These are phyloP conservation scores for Puccinia hordei DNA, from an alignment of 1,284 basidiomycete species.

Conservation along the genomic window DNA sequence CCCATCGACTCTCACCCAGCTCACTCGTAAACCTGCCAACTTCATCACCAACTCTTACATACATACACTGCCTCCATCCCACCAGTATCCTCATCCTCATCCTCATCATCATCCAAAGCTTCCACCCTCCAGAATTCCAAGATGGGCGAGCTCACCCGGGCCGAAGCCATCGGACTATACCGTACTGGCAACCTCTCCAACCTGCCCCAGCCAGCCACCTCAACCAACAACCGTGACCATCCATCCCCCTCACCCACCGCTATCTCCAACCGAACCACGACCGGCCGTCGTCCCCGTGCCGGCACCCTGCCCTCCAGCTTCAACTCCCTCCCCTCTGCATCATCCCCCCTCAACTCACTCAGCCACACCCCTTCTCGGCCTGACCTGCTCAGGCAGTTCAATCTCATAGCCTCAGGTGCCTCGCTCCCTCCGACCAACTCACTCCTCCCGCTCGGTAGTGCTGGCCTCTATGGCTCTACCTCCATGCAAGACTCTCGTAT, in stretches of 20 bases:
- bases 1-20: background rate
- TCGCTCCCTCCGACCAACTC: background rate
- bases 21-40: background rate
- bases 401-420: background rate
- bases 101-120: background rate
- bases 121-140: background rate
- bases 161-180: slow-evolving; percentile 42
- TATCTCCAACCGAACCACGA: background rate
- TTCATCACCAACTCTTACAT: background rate
- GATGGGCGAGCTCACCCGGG: slow-evolving; percentile 22
- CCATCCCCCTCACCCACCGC: too few relatives aligned
- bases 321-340: background rate
- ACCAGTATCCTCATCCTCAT: background rate
- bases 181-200: slow-evolving; percentile 23
- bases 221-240: background rate
- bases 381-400: slow-evolving; percentile 34
- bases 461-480: background rate
- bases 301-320: slow-evolving; percentile 52
- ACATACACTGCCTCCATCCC: background rate
- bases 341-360: background rate
- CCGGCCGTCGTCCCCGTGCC: slow-evolving; percentile 37
- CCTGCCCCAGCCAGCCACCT: background rate
- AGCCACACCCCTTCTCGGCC: background rate
- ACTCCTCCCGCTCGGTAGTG: background rate
- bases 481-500: background rate